A percentile compares a stretch with the other conserved stretches of the same genome.
phyloP scores from a whole-genome alignment of 768 basidiomycete species.

The Tricholoma flavovirens region DNA sequence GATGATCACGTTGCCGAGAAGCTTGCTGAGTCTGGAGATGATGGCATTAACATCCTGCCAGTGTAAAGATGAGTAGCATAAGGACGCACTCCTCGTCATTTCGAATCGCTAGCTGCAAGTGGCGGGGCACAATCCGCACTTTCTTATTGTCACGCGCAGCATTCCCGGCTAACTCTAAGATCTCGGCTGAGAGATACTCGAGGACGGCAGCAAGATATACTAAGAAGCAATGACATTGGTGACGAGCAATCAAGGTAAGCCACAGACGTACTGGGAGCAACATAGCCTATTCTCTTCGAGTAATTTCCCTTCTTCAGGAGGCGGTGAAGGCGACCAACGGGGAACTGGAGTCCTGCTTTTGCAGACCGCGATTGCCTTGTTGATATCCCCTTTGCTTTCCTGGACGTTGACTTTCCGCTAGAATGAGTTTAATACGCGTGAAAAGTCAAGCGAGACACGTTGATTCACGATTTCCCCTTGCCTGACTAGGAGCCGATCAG shows the following conservation, averaged over 20 bases:
- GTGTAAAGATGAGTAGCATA: background rate
- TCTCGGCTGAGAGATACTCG: conserved; percentile 83
- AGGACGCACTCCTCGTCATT: conserved; percentile 61
- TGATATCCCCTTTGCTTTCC: conserved; percentile 38
- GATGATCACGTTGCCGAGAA: conserved; percentile 61
- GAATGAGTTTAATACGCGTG: conserved; percentile 8
- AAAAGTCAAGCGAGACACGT: background rate
- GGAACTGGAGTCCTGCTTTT: conserved; percentile 63
- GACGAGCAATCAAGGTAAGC: background rate
- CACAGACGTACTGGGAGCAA: conserved; percentile 51
- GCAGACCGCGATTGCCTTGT: conserved; percentile 66
- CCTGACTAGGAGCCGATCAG: conserved; percentile 34
- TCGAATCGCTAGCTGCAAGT: conserved; percentile 74
- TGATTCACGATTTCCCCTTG: conserved; percentile 47
- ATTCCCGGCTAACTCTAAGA: conserved; percentile 80
- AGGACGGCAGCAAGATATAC: conserved; percentile 84
- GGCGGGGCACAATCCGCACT: conserved; percentile 77
- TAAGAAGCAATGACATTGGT: conserved; percentile 15
- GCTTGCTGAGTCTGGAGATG: conserved; percentile 43
- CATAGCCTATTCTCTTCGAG: conserved; percentile 63
- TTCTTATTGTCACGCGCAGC: conserved; percentile 79
- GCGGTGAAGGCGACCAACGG: conserved; percentile 81
- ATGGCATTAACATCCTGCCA: background rate
- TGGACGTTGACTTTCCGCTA: conserved; percentile 17
- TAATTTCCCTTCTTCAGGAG: conserved; percentile 70